Conservation (phyloP, 129 eudicot species). For the Artemisia annua region DNA sequence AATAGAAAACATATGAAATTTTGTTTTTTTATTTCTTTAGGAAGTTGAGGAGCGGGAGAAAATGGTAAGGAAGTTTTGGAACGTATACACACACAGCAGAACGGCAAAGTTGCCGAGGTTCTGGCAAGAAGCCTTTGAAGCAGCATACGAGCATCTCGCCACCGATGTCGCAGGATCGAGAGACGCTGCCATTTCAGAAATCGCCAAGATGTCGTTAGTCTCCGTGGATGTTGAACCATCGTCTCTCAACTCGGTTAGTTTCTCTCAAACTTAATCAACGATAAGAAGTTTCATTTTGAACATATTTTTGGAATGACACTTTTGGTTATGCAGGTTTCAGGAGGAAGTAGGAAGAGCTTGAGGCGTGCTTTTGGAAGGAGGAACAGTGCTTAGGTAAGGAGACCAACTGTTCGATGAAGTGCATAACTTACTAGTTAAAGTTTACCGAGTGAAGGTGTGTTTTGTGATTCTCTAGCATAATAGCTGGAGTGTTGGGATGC, state of each 20-base stretch:
- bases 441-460: conserved; percentile 27
- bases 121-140: conserved; percentile 84
- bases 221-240: conserved; percentile 45
- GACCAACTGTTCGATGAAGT: conserved; percentile 24
- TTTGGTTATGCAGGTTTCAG: conserved; percentile 17
- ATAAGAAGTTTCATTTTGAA: background rate
- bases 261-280: background rate
- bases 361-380: conserved; percentile 27
- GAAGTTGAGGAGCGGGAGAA: conserved; percentile 90
- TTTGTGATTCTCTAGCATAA: conserved; percentile 20
- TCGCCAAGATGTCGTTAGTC: conserved; percentile 78
- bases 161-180: conserved; percentile 52
- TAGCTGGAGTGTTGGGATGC: conserved; percentile 23
- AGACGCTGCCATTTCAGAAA: conserved; percentile 62
- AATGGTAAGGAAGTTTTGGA: conserved; percentile 83
- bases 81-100: conserved; percentile 66
- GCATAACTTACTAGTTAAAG: conserved; percentile 14
- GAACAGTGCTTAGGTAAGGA: conserved; percentile 15
- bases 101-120: conserved; percentile 57
- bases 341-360: conserved; percentile 27
- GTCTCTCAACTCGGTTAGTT: conserved; percentile 34
- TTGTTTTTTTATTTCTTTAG: conserved; percentile 25
- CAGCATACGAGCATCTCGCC: conserved; percentile 74
- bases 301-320: background rate
- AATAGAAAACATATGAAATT: background rate